Evolutionary conservation across 2,329 filamentous ascomycete genomes (phyloP).

Genomic region (Apiospora rasikravindrae): DNA sequence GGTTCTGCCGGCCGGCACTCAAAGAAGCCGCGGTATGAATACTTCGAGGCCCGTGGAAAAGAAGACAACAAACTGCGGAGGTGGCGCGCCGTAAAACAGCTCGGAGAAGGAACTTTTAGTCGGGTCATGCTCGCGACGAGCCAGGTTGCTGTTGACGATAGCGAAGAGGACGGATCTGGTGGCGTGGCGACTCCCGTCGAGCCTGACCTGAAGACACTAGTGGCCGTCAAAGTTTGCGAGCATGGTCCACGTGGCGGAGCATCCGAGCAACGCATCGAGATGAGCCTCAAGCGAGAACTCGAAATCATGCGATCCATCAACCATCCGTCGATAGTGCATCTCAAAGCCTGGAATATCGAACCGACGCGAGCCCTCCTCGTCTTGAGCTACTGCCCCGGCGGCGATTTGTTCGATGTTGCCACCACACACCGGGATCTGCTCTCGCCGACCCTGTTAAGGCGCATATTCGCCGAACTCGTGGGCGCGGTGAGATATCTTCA

Average conservation of each 20-base stretch:
- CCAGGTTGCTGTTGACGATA: constrained; percentile 62
- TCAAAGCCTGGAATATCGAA: constrained; percentile 91
- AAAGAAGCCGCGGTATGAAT: constrained; percentile 56
- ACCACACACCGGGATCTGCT: constrained; percentile 73
- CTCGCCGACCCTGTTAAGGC: constrained; percentile 71
- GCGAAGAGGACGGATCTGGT: constrained; percentile 45
- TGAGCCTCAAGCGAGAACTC: constrained; percentile 91
- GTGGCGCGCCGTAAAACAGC: constrained; percentile 79
- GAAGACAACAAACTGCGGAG: constrained; percentile 71
- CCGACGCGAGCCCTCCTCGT: constrained; percentile 82
- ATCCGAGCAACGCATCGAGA: constrained; percentile 90
- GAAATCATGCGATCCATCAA: constrained; percentile 89
- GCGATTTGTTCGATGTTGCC: constrained; percentile 92
- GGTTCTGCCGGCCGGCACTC: constrained; percentile 48
- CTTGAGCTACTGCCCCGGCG: constrained; percentile 89
- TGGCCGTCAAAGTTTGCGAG: constrained; percentile 94
- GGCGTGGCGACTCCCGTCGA: constrained; percentile 38
- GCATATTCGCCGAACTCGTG: constrained; percentile 90
- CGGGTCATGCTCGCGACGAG: constrained; percentile 91
- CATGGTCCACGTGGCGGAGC: constrained; percentile 93
- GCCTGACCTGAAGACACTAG: constrained; percentile 76
- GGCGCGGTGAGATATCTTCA: constrained; percentile 88
- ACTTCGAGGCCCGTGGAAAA: constrained; percentile 72
- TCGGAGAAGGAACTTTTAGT: constrained; percentile 95
- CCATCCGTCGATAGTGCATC: constrained; percentile 87